These are phyloP conservation scores for Botrytis galanthina DNA, from an alignment of 2,329 filamentous ascomycete genomes.

Conservation along the genomic window DNA sequence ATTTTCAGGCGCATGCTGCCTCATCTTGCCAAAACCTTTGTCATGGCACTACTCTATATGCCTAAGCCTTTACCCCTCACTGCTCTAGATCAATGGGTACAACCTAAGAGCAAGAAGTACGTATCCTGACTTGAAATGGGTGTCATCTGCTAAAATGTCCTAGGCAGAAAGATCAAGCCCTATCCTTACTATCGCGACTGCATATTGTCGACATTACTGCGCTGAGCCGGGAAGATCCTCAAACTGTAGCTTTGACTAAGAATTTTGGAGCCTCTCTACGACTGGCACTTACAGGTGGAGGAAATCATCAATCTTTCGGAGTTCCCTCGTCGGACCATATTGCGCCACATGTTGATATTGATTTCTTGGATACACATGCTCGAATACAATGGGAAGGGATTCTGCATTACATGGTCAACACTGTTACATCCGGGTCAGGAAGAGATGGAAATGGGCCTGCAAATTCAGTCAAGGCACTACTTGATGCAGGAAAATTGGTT, in stretches of 20 bases:
- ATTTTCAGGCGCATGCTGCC: conserved; percentile 97
- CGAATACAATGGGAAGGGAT: conserved; percentile 93
- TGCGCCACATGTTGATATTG: conserved; percentile 61
- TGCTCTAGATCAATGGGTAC: conserved; percentile 85
- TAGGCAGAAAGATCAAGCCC: conserved; percentile 78
- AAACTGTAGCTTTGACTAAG: conserved; percentile 72
- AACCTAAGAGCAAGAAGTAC: conserved; percentile 59
- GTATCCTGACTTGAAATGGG: conserved; percentile 23
- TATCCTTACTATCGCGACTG: conserved; percentile 78
- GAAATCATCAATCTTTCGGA: conserved; percentile 84
- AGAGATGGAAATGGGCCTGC: conserved; percentile 57
- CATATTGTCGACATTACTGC: conserved; percentile 74
- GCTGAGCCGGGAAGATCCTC: conserved; percentile 59
- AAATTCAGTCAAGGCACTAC: conserved; percentile 77
- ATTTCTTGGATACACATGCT: conserved; percentile 81
- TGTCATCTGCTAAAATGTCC: conserved; percentile 22
- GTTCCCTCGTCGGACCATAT: conserved; percentile 70
- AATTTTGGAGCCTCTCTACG: conserved; percentile 83
- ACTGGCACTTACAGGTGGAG: conserved; percentile 82
- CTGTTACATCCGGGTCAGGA: conserved; percentile 55
- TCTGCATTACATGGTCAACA: conserved; percentile 88
- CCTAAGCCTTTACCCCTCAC: conserved; percentile 73
- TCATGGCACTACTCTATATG: conserved; percentile 94
- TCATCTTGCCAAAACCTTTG: conserved; percentile 88
- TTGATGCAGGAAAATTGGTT: conserved; percentile 79